phyloP scores from a whole-genome alignment of 352 stramenopile species.

The Phytophthora chlamydospora region DNA sequence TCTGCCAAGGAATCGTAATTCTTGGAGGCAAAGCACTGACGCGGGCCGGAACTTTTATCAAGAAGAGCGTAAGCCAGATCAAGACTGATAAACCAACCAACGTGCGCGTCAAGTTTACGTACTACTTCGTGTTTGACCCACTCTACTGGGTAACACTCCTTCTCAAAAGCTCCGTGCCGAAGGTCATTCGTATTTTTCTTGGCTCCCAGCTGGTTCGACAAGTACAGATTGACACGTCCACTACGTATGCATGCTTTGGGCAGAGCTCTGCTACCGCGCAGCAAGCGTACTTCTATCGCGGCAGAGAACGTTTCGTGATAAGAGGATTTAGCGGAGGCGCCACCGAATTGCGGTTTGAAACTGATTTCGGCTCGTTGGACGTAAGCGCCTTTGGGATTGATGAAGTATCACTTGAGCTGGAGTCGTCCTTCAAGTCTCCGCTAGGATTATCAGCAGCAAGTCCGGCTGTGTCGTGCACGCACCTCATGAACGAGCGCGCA shows the following conservation, averaged over 20 bases:
- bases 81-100: conserved; percentile 43
- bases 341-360: conserved; percentile 46
- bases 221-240: conserved; percentile 46
- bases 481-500: conserved; percentile 51
- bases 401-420: conserved; percentile 65
- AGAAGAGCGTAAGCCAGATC: conserved; percentile 42
- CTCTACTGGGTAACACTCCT: conserved; percentile 35
- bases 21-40: conserved; percentile 50
- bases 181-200: conserved; percentile 54
- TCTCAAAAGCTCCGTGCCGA: conserved; percentile 40
- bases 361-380: conserved; percentile 48
- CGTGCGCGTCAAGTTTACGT: conserved; percentile 61
- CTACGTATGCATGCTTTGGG: conserved; percentile 48
- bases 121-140: conserved; percentile 66
- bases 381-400: conserved; percentile 64
- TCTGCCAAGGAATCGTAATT: conserved; percentile 60
- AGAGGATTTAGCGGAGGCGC: conserved; percentile 45
- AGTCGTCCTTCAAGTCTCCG: conserved; percentile 57
- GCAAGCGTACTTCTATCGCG: conserved; percentile 45
- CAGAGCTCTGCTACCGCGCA: conserved; percentile 15
- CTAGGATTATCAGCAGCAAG: conserved; percentile 52
- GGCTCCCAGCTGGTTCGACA: conserved; percentile 49
- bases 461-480: conserved; percentile 54
- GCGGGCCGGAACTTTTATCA: conserved; percentile 41
- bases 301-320: conserved; percentile 44